Base-by-base conservation (phyloP, 352 stramenopile species). In the Blastocystis hominis region DNA sequence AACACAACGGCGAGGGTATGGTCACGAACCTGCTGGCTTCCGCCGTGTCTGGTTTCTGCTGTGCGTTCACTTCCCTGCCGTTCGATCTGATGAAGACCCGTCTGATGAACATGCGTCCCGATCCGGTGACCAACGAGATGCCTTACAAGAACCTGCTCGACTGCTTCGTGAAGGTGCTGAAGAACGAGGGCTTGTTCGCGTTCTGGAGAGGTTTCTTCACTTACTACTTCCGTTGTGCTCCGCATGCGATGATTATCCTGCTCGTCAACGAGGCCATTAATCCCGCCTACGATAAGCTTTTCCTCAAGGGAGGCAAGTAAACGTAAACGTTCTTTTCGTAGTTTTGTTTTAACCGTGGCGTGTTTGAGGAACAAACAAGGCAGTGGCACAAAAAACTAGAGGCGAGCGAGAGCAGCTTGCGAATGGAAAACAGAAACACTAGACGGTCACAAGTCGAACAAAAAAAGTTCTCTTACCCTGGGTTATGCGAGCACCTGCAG, bases 211-310 rank as follows among this genome's bases (percentile, higher is more conserved):
- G 96, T 44, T 98, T 98, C 91, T 95, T 93, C 89, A 97, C 97
- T 1, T 98, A 98, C 91, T 99, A 98, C 92, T 95, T 93, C 86
- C 93, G 97, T 86, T 98, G 95, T 90, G 97, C 96, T 36, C 97
- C 97, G 13, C 97, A 98, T 92, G 95, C 96, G n/a, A 98, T 99
- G 96, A 98, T 98, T 90, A 97, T 98, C 89, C 91, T 99, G 80
- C 91, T 99, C 54, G 96, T 96, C 3, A 96, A 98, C 86, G 96
- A 99, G 40, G 77, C 77, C 15, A 56, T 87, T 15, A 87, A 77
- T 59, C 77, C 77, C 17, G 62, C 24, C 1, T 87, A 87, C 50
- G 62, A 87, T 9, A 75, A 55, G 24, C 20, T 46, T 20, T 87
- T 34, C 63, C 77, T 78, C 46, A 56, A 30, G 24, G 77, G 17